A percentile compares a stretch with the other conserved stretches of the same genome.
Conservation (phyloP, 768 basidiomycete species). For the Mycena haematopus region DNA sequence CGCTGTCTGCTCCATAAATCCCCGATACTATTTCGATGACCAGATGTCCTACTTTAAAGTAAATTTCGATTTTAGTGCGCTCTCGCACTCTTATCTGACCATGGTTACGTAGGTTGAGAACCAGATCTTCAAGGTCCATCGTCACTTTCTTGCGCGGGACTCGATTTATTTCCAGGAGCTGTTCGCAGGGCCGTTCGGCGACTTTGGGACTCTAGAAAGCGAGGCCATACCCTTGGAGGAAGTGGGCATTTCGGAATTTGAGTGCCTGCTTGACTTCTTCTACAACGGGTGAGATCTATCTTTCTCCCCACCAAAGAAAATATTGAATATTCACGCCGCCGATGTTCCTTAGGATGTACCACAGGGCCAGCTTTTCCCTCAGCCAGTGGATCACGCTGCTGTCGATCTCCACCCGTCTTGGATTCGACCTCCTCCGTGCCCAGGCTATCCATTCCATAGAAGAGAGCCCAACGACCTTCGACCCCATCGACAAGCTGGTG, state of each 20-base stretch:
- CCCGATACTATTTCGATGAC: conserved; percentile 32
- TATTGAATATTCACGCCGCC: not conserved
- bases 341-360: conserved; percentile 20
- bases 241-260: conserved; percentile 24
- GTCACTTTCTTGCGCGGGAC: conserved; percentile 32
- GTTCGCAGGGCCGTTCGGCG: conserved; percentile 28
- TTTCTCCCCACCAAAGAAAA: not conserved
- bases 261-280: conserved; percentile 30
- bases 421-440: conserved; percentile 28
- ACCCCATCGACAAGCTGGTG: conserved; percentile 42
- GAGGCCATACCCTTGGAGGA: conserved; percentile 29
- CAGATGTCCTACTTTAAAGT: conserved; percentile 27
- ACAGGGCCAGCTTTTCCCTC: conserved; percentile 9
- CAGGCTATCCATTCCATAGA: conserved; percentile 28
- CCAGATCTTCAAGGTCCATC: conserved; percentile 31
- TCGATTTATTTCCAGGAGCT: conserved; percentile 33
- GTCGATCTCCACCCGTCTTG: conserved; percentile 24
- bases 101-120: conserved; percentile 24
- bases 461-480: conserved; percentile 24
- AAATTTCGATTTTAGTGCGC: not conserved
- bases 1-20: conserved; percentile 12
- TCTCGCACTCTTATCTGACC: not conserved
- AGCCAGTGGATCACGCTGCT: conserved; percentile 29
- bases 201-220: conserved; percentile 20
- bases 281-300: conserved; percentile 23